Evolutionary conservation across 257 asterid genomes (phyloP), one percentile per base, ranked within the genome.

Genomic region (Penstemon davidsonii): DNA sequence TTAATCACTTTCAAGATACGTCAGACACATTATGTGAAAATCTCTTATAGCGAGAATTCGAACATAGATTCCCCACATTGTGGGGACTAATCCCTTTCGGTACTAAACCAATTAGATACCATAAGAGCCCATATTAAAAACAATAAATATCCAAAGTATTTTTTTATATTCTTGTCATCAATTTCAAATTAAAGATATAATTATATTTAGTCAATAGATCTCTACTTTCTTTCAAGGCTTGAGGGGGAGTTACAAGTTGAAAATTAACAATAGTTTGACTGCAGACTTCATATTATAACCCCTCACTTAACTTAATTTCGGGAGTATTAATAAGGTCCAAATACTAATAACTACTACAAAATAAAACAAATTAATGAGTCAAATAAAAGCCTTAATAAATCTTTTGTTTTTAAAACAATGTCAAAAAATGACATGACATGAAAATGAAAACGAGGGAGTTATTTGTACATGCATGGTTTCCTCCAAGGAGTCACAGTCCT

Each of bases 401-500:
- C 44, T 40, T 3, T 25, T 1, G 7, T 25, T 25, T 25, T 25
- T 25, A 25, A 25, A 25, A 25, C 3, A 25, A 25, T 25, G 2
- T 25, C 33, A 25, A 25, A 25, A 25, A 25, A 25, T 25, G 33
- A 15, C 18, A 15, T 15, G 18, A 15, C 18, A 15, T 15, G 18
- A 15, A 15, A 15, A 15, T 15, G 18, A 15, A 15, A 15, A 15
- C 18, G 18, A 18, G 43, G 65, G 65, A 60, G 65, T 60, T 60
- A 25, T 25, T 36, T 41, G 1, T 25, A 25, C 33, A 25, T 65
- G 47, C 59, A 39, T 68, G 75, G 80, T 74, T 67, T 78, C 80
- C 72, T 70, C 75, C 53, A 43, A 70, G 66, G 75, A 71, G 60
- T 70, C 80, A 68, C 62, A 52, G 8, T 67, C 75, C 79, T 74